These are phyloP conservation scores for Penicillium hordei DNA, from an alignment of 2,329 filamentous ascomycete species.

Conservation along the genomic window DNA sequence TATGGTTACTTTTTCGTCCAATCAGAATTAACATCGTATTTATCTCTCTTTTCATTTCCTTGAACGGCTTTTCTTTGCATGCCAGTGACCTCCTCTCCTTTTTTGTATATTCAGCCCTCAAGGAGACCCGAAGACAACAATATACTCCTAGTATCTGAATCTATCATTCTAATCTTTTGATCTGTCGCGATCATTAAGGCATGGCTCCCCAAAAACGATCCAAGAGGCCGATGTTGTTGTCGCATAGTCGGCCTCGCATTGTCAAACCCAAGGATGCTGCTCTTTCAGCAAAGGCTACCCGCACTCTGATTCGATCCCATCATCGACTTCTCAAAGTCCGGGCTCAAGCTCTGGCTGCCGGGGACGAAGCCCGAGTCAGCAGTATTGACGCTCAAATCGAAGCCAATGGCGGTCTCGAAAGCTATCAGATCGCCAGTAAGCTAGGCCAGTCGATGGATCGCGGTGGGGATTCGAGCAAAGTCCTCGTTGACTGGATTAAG, in stretches of 20 bases:
- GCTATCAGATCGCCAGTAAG: conserved; percentile 63
- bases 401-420: conserved; percentile 58
- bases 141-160: too few relatives aligned
- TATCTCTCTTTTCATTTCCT: conserved; percentile 5
- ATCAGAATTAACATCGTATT: conserved; percentile 2
- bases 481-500: conserved; percentile 60
- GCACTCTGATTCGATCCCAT: conserved; percentile 59
- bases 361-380: conserved; percentile 43
- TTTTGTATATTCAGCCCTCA: neutral
- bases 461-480: conserved; percentile 63
- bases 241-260: conserved; percentile 48
- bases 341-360: conserved; percentile 51
- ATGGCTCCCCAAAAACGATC: conserved; percentile 35
- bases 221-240: conserved; percentile 42
- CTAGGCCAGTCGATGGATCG: conserved; percentile 60
- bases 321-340: conserved; percentile 60
- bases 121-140: neutral
- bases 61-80: conserved; percentile 1
- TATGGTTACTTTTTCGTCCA: conserved; percentile 1
- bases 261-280: conserved; percentile 36
- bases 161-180: neutral
- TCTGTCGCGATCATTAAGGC: neutral
- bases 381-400: conserved; percentile 53
- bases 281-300: conserved; percentile 58
- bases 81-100: neutral